Evolutionary conservation across 768 basidiomycete genomes (phyloP), one percentile per base, ranked within the genome.

Genomic region (Tricholomella constricta): DNA sequence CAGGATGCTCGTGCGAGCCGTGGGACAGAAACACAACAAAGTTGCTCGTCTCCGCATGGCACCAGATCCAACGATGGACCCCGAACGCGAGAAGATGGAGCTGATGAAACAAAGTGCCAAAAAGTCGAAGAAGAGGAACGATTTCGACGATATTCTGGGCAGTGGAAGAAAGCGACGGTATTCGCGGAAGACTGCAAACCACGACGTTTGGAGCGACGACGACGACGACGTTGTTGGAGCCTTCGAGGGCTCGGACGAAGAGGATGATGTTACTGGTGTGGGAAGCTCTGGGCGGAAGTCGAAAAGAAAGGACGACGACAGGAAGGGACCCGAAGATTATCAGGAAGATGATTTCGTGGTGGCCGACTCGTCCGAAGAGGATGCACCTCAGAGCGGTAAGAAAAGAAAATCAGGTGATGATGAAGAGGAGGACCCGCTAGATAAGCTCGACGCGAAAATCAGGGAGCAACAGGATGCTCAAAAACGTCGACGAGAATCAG

Each of bases 331-430:
- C 19, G 88, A 76, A 44, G 77, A 91, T 37, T 93, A 93, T 59
- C 87, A 90, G 65, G 83, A 86, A 52, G 91, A 94, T 64, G 91
- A 91, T 61, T 94, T 94, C 61, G 75, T 94, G 25, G 91, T 92
- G 10, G 84, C 86, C 12, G 90, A 91, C 59, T 77, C 80, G 19
- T 85, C 84, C 15, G 89, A 91, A 36, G 87, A 88, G 23, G 88
- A 88, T 3, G 76, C 64, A 10, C 78, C 73, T 19, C 72, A 69
- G 32, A 70, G 68, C 50, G 71, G 67, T 53, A 78, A 71, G 47
- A 71, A 67, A 52, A 69, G 72, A 52, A 72, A 69, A 45, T 74
- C 71, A 43, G 68, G 69, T 19, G 66, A 57, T 52, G 70, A 69
- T 26, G 67, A 61, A 48, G 80, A 82, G 27, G 85, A 84, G 27